These are phyloP conservation scores for Meira miltonrushii DNA, from an alignment of 1,284 basidiomycete species.

Conservation along the genomic window DNA sequence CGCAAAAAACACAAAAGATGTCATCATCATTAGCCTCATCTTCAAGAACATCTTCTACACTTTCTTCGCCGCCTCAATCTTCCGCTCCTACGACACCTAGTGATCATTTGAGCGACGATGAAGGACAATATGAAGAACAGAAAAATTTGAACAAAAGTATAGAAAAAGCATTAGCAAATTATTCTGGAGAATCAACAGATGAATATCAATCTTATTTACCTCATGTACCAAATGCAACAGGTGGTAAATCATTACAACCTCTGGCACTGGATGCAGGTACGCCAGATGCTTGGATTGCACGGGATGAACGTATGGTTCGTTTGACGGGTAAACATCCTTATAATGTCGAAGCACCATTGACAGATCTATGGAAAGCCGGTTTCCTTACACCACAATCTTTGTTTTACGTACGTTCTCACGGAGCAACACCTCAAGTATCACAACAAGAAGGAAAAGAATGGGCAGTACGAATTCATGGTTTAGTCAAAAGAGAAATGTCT, in stretches of 20 bases:
- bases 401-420: slow-evolving; percentile 68
- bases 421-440: slow-evolving; percentile 61
- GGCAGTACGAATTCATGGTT: slow-evolving; percentile 59
- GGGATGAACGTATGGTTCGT: slow-evolving; percentile 38
- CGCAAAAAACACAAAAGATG: too few relatives aligned
- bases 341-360: slow-evolving; percentile 61
- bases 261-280: slow-evolving; percentile 35
- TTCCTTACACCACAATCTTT: slow-evolving; percentile 64
- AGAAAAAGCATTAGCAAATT: neutral
- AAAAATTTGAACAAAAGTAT: neutral
- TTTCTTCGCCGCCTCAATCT: neutral
- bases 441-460: slow-evolving; percentile 56
- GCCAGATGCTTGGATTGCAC: slow-evolving; percentile 40
- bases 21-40: too few relatives aligned
- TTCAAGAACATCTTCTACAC: too few relatives aligned
- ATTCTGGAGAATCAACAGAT: neutral
- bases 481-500: slow-evolving; percentile 28
- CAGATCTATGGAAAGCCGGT: slow-evolving; percentile 58
- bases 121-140: neutral
- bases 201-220: slow-evolving; percentile 21
- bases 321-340: slow-evolving; percentile 58
- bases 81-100: neutral
- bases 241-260: slow-evolving; percentile 15
- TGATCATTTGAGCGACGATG: neutral
- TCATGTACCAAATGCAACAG: slow-evolving; percentile 22